Evolutionary conservation across 305 asterid species (phyloP), one percentile per base, ranked within the genome.

Genomic region (Rubia peregrina): DNA sequence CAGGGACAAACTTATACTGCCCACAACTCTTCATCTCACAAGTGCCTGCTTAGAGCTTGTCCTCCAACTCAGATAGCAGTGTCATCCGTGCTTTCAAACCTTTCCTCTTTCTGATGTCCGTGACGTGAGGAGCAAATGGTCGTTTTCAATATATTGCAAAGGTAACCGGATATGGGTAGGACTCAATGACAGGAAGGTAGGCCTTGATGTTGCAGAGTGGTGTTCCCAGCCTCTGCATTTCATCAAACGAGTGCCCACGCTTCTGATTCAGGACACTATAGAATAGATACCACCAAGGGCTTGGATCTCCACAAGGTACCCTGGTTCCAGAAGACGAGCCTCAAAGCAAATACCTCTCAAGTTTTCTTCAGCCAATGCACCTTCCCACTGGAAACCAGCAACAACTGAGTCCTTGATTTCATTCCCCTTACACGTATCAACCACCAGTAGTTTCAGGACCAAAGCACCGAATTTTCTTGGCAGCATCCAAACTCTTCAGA

Each of bases 401-500:
- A 88, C 95, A 44, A 88, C 92, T 0, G 92, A 90, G 72, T 90
- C 95, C 83, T 88, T 88, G 36, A 90, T 88, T 82, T 90, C 95
- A 43, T 88, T 87, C 96, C 64, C 67, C 87, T 86, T 86, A 74
- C 90, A 88, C 95, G 87, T 88, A 77, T 88, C 95, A 10, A 90
- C 96, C 12, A 90, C 93, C 96, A 90, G 93, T 90, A n/a, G 95
- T 88, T 75, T 85, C 95, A 14, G 96, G 97, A 22, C 95, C 97
- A 70, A 90, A 90, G 75, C 89, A 84, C 95, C 97, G 88, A 49
- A 90, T 88, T 26, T 88, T 90, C 87, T 90, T 90, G 0, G 95
- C 67, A 5, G 86, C 92, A 88, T 10, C 84, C 84, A 67, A 82
- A 80, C 75, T 82, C 86, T 66, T 82, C 84, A 0, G 84, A 65